A percentile compares a stretch with the other conserved stretches of the same genome.
phyloP scores from a whole-genome alignment of 2,329 filamentous ascomycete genomes.

The Xylariaceae sp. region DNA sequence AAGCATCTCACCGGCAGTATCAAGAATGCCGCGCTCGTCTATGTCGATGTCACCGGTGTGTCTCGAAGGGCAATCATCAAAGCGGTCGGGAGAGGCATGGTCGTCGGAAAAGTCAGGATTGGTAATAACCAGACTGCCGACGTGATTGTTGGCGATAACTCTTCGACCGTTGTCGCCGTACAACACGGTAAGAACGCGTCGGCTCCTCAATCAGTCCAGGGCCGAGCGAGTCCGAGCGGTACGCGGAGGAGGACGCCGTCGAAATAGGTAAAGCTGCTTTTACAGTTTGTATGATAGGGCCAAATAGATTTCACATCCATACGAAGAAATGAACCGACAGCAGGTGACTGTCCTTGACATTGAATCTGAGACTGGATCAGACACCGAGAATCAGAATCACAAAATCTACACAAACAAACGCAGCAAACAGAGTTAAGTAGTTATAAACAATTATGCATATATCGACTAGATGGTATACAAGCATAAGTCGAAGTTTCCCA shows the following conservation, averaged over 20 bases:
- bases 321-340: not conserved
- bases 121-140: conserved; percentile 48
- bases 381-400: too few relatives aligned
- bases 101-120: conserved; percentile 72
- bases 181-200: conserved; percentile 16
- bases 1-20: conserved; percentile 74
- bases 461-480: too few relatives aligned
- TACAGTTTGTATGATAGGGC: not conserved
- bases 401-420: too few relatives aligned
- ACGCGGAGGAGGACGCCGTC: conserved; percentile 18
- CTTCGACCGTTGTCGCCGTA: conserved; percentile 29
- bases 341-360: too few relatives aligned
- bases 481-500: too few relatives aligned
- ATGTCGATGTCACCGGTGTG: conserved; percentile 93
- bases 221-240: conserved; percentile 21
- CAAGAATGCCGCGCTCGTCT: conserved; percentile 94
- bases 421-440: too few relatives aligned
- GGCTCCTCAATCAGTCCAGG: conserved; percentile 14
- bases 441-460: too few relatives aligned
- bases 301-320: not conserved
- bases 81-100: conserved; percentile 94
- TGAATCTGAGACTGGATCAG: too few relatives aligned
- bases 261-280: conserved; percentile 11
- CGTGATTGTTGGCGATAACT: conserved; percentile 64
- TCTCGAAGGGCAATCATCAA: conserved; percentile 86